Conservation (phyloP, 139 green algal species). For the Microglena sp. region DNA sequence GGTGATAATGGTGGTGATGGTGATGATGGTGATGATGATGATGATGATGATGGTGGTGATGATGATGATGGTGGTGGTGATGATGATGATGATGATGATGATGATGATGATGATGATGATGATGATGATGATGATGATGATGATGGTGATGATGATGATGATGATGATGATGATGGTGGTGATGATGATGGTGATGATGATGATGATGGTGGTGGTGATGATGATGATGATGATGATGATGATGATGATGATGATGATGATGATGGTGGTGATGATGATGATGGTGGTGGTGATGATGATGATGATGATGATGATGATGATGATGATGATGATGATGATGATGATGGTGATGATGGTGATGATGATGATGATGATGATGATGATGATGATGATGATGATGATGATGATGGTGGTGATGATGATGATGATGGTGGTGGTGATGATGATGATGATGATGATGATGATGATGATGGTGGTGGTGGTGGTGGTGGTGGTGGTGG, state of each 20-base stretch:
- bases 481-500: too few relatives aligned
- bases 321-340: constrained; percentile 1
- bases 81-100: constrained; percentile 1
- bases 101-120: constrained; percentile 1
- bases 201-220: not conserved
- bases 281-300: not conserved
- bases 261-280: not conserved
- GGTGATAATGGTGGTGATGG: not conserved
- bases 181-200: not conserved
- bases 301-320: not conserved
- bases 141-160: not conserved
- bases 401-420: not conserved
- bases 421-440: not conserved
- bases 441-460: not conserved
- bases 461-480: not conserved
- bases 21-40: too few relatives aligned
- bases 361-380: not conserved
- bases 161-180: not conserved
- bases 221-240: constrained; percentile 1
- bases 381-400: constrained; percentile 1
- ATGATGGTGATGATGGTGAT: not conserved
- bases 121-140: constrained; percentile 1
- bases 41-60: not conserved
- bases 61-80: not conserved
- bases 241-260: not conserved